These are phyloP conservation scores for Penicillium malachiteum DNA, from an alignment of 495 filamentous ascomycete species.

Conservation along the genomic window DNA sequence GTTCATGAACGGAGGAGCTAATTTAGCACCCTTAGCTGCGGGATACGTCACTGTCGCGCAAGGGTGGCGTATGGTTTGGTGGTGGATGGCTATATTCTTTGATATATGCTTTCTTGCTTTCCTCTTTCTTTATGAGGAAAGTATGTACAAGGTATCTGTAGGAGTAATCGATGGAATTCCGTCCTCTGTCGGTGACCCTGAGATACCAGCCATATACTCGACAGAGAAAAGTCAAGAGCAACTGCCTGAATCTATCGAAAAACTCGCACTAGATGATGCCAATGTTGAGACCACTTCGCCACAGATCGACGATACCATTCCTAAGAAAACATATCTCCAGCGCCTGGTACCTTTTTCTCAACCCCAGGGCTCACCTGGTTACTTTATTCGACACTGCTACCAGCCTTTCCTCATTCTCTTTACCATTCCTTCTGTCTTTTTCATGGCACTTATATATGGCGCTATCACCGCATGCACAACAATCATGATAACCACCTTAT, in stretches of 20 bases:
- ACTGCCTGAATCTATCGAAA: neutral
- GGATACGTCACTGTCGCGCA: conserved; percentile 45
- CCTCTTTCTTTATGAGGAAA: conserved; percentile 21
- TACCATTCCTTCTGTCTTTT: conserved; percentile 35
- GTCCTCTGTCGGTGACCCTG: conserved; percentile 1
- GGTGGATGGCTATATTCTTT: conserved; percentile 48
- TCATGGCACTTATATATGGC: conserved; percentile 34
- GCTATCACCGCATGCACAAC: conserved; percentile 32
- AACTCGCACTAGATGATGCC: neutral
- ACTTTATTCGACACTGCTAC: conserved; percentile 24
- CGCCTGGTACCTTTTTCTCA: conserved; percentile 15
- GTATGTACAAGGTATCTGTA: conserved; percentile 7
- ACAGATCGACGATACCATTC: conserved; percentile 19
- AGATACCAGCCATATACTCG: conserved; percentile 1
- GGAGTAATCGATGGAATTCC: neutral
- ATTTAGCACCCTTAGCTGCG: conserved; percentile 40
- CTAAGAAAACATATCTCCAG: conserved; percentile 16
- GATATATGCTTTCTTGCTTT: conserved; percentile 21
- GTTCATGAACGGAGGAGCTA: conserved; percentile 28
- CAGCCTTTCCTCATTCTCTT: conserved; percentile 26
- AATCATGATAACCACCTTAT: conserved; percentile 30
- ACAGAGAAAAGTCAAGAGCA: neutral
- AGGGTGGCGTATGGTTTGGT: conserved; percentile 52
- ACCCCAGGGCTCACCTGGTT: conserved; percentile 14
- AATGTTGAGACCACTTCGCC: neutral